Conservation (phyloP, 257 asterid species). For the Perilla frutescens region DNA sequence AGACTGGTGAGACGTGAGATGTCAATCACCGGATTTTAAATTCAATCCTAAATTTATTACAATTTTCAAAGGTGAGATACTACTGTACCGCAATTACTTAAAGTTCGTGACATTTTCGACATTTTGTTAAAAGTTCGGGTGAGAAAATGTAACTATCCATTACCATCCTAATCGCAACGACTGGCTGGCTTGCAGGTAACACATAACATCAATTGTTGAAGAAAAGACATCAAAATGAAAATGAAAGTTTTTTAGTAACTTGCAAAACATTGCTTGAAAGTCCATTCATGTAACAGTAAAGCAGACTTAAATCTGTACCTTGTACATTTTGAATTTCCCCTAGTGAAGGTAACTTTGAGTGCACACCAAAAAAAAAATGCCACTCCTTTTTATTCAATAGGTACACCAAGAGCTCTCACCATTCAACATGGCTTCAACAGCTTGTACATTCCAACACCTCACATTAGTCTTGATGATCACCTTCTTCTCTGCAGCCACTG, state of each 20-base stretch:
- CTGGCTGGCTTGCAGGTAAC: neutral
- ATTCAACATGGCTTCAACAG: slow-evolving; percentile 53
- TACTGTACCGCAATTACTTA: too few relatives aligned
- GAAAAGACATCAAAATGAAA: neutral
- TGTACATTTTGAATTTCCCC: slow-evolving; percentile 33
- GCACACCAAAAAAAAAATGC: slow-evolving; percentile 41
- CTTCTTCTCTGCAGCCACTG: slow-evolving; percentile 41
- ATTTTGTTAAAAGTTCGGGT: too few relatives aligned
- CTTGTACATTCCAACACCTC: slow-evolving; percentile 44
- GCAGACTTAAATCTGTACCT: slow-evolving; percentile 11
- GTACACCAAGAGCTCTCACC: slow-evolving; percentile 31
- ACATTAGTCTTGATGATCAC: slow-evolving; percentile 35
- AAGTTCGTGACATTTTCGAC: too few relatives aligned
- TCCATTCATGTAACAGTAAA: slow-evolving; percentile 21
- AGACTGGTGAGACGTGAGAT: too few relatives aligned
- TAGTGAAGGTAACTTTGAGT: slow-evolving; percentile 54
- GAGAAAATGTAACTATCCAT: too few relatives aligned
- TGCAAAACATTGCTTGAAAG: slow-evolving; percentile 30
- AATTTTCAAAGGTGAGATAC: too few relatives aligned
- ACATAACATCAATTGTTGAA: slow-evolving; percentile 12
- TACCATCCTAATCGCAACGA: neutral
- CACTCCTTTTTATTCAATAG: slow-evolving; percentile 30
- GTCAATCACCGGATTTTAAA: too few relatives aligned
- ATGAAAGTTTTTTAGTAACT: neutral
- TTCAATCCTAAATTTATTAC: too few relatives aligned